Conservation (phyloP, 345 rosid genomes). For the Eucalyptus shirleyi region DNA sequence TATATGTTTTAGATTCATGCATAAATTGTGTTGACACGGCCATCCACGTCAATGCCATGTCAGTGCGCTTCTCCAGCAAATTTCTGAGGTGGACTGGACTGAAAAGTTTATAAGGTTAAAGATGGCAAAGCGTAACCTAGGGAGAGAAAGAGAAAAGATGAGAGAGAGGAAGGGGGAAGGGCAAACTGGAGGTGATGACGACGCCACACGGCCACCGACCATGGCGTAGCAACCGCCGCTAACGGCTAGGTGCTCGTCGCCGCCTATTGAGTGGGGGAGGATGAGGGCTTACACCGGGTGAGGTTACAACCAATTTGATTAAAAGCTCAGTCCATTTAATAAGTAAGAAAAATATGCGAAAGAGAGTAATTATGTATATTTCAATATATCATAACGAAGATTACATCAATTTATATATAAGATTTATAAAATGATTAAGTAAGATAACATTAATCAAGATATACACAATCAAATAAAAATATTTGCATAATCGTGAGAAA, state of each 20-base stretch:
- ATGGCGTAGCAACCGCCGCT: background rate
- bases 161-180: background rate
- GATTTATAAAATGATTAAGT: too few relatives aligned
- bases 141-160: background rate
- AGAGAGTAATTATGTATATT: too few relatives aligned
- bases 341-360: too few relatives aligned
- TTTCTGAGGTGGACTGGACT: background rate
- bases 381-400: too few relatives aligned
- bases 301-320: too few relatives aligned
- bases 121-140: background rate
- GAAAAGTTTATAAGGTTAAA: background rate
- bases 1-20: background rate
- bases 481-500: too few relatives aligned
- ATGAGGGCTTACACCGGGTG: too few relatives aligned
- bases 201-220: rapidly evolving
- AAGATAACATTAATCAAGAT: too few relatives aligned
- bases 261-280: too few relatives aligned
- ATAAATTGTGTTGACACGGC: background rate
- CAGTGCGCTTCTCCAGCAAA: background rate
- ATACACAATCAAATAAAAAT: too few relatives aligned
- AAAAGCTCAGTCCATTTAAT: too few relatives aligned
- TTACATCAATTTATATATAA: too few relatives aligned
- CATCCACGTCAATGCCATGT: background rate
- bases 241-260: background rate
- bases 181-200: background rate